Percentiles rank a stretch among this genome's conserved stretches.
Conservation (phyloP, 148 eudicot genomes). For the Rhododendron ferrugineum region DNA sequence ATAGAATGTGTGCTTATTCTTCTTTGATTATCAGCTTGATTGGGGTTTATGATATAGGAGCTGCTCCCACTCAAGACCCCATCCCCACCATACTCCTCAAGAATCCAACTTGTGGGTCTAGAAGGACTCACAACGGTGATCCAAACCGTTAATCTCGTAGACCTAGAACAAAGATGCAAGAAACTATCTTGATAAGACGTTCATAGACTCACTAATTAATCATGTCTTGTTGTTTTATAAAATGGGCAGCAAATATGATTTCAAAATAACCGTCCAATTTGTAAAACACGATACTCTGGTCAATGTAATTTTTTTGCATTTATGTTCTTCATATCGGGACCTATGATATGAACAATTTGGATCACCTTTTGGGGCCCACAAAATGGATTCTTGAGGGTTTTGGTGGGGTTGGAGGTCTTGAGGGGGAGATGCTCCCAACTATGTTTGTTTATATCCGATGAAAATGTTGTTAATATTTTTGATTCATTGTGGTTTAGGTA, state of each 20-base stretch:
- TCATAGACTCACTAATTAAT: background rate
- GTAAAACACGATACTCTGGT: background rate
- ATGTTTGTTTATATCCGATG: background rate
- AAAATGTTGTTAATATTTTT: background rate
- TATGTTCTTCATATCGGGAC: background rate
- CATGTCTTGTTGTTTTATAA: background rate
- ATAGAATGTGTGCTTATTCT: background rate
- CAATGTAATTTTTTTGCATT: background rate
- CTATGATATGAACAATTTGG: background rate
- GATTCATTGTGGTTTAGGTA: background rate
- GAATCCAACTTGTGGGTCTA: background rate
- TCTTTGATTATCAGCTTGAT: background rate
- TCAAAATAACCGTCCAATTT: background rate
- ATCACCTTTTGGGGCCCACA: background rate
- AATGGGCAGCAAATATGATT: too few species aligned
- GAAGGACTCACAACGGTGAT: background rate
- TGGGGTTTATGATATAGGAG: background rate
- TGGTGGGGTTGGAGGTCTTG: background rate
- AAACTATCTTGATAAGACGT: background rate
- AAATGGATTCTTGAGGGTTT: too few species aligned
- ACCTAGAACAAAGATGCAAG: background rate
- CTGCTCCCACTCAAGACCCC: too few species aligned
- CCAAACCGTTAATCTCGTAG: background rate
- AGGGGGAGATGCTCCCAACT: background rate
- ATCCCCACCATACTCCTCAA: background rate